These are phyloP conservation scores for Talaromyces trachyspermus DNA, from an alignment of 495 filamentous ascomycete species.

Conservation along the genomic window DNA sequence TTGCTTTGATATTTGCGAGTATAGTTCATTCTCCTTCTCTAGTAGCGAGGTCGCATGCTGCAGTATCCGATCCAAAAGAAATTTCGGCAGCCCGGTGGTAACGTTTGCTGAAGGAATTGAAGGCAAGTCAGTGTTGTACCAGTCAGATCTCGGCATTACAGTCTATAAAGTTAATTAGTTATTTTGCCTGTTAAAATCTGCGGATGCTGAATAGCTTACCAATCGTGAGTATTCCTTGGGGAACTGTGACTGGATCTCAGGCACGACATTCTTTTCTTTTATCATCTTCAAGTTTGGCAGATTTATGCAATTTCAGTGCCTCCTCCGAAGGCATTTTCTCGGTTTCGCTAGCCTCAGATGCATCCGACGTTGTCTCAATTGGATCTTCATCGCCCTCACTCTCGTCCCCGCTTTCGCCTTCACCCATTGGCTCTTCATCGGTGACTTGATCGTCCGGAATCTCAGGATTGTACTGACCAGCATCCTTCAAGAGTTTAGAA, in stretches of 20 bases:
- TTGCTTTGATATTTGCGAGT: slow-evolving; percentile 42
- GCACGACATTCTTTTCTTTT: neutral
- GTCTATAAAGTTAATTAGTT: slow-evolving; percentile 1
- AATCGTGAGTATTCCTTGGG: slow-evolving; percentile 37
- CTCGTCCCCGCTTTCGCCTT: slow-evolving; percentile 20
- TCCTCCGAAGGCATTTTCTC: slow-evolving; percentile 17
- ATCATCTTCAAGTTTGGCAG: neutral
- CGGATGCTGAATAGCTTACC: slow-evolving; percentile 20
- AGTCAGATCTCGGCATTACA: slow-evolving; percentile 62
- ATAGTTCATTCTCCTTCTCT: slow-evolving; percentile 62
- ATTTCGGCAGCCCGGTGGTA: slow-evolving; percentile 41
- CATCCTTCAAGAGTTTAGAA: slow-evolving; percentile 35
- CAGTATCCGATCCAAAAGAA: slow-evolving; percentile 65
- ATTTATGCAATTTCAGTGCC: neutral
- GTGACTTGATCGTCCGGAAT: slow-evolving; percentile 31
- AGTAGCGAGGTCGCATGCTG: slow-evolving; percentile 66
- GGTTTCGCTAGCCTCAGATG: slow-evolving; percentile 18
- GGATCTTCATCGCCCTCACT: slow-evolving; percentile 17
- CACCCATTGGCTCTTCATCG: slow-evolving; percentile 24
- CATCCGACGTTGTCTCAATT: slow-evolving; percentile 16
- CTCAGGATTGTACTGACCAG: slow-evolving; percentile 35
- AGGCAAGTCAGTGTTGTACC: slow-evolving; percentile 65
- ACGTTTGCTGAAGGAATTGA: slow-evolving; percentile 41
- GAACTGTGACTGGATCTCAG: slow-evolving; percentile 3
- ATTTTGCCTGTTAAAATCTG: neutral